These are phyloP conservation scores for Helicostylum pulchrum DNA, from an alignment of 192 early-diverging fungal species.

Conservation along the genomic window DNA sequence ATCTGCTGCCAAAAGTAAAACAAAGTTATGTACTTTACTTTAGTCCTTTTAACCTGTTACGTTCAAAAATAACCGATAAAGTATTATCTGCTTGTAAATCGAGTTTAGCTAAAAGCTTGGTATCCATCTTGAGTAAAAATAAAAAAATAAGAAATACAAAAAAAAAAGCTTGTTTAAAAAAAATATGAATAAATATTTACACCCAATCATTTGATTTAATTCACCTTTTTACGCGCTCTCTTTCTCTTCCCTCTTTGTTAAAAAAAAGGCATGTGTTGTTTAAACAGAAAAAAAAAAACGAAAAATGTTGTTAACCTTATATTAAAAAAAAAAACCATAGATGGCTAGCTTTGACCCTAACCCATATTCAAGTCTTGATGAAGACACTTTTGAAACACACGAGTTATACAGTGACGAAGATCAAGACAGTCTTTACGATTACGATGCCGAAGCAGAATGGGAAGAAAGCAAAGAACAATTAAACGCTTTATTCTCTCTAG, in stretches of 20 bases:
- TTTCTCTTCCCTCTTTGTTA: too few relatives aligned
- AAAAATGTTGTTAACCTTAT: too few relatives aligned
- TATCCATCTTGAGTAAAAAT: constrained; percentile 25
- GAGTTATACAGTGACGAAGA: constrained; percentile 25
- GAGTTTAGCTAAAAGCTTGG: constrained; percentile 36
- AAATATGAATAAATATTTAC: too few relatives aligned
- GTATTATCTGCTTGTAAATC: constrained; percentile 58
- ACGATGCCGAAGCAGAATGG: constrained; percentile 51
- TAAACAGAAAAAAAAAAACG: too few relatives aligned
- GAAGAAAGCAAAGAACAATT: constrained; percentile 53
- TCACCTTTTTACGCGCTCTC: too few relatives aligned
- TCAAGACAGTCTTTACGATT: constrained; percentile 18
- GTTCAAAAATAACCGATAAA: constrained; percentile 50
- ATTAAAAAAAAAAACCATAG: not conserved
- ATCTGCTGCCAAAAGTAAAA: not conserved
- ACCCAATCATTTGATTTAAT: too few relatives aligned
- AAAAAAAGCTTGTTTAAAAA: too few relatives aligned
- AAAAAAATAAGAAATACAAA: too few relatives aligned
- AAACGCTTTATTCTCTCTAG: constrained; percentile 42
- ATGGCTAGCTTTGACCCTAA: constrained; percentile 4
- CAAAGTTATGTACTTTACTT: not conserved
- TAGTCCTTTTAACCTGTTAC: constrained; percentile 46
- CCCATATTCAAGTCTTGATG: constrained; percentile 12
- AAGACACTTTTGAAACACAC: not conserved
- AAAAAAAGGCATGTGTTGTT: too few relatives aligned